phyloP scores from a whole-genome alignment of 805 yeast genomes.

The Wickerhamomyces alni region DNA sequence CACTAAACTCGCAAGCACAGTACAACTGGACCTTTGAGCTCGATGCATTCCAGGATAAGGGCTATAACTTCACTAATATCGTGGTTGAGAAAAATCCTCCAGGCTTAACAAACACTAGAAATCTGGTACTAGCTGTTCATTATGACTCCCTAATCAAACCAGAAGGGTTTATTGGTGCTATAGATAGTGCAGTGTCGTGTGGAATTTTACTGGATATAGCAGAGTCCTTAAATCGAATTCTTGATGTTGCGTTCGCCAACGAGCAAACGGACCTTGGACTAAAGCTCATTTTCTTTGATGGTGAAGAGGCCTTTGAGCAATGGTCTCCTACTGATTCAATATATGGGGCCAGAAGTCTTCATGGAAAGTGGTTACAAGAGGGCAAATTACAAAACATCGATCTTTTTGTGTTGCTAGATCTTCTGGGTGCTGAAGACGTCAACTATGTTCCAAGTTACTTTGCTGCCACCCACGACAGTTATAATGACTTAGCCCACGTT shows the following conservation, averaged over 20 bases:
- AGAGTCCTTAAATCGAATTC: constrained; percentile 11
- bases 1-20: constrained; percentile 22
- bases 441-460: constrained; percentile 36
- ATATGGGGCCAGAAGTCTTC: constrained; percentile 50
- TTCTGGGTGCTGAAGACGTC: constrained; percentile 35
- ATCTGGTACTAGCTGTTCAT: constrained; percentile 44
- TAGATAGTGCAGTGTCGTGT: constrained; percentile 55
- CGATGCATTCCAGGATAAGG: constrained; percentile 32
- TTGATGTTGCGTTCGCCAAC: constrained; percentile 10
- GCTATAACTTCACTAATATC: constrained; percentile 32
- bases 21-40: constrained; percentile 22
- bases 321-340: constrained; percentile 50
- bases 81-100: constrained; percentile 24
- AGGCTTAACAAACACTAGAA: constrained; percentile 16
- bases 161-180: constrained; percentile 54
- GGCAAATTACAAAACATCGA: constrained; percentile 31
- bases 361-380: constrained; percentile 29
- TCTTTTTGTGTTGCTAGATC: constrained; percentile 42
- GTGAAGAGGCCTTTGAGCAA: constrained; percentile 52
- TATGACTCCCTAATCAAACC: constrained; percentile 44
- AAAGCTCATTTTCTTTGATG: constrained; percentile 50
- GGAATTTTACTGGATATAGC: constrained; percentile 44
- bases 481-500: constrained; percentile 28
- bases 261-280: constrained; percentile 28
- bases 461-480: constrained; percentile 31